Evolutionary conservation across 441 rosid species (phyloP), one percentile per base, ranked within the genome.

Genomic region (Geranium incanum): DNA sequence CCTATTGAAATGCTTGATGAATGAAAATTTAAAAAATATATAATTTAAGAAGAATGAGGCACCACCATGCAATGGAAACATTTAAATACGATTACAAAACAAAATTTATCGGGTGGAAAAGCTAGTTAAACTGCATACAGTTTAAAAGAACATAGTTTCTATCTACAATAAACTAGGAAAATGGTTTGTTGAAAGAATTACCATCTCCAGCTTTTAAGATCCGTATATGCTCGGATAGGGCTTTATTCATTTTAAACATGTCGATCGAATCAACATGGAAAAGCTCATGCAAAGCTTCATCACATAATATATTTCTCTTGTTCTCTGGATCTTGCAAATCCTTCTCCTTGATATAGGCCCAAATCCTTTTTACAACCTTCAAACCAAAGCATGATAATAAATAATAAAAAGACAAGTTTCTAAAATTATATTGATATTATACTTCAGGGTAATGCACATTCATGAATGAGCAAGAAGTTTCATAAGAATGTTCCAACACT

Each of bases 231-330:
- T 83, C 85, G 28, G 84, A 66, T 64, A 88, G 78, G 64, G 71
- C 85, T 81, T 84, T 86, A 72, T 75, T 88, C 90, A 88, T 86
- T 71, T 84, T 82, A 78, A 88, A 88, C 93, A 86, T 85, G 81
- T 84, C 82, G 68, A 88, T 84, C 18, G 88, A 81, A 18, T 83
- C 83, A 33, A 85, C 75, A 36, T 74, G 52, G 73, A 88, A 88
- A 72, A 88, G 79, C 66, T 81, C 78, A 37, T 36, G 80, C 71
- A 86, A 76, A 59, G 84, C 38, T 60, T 82, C 84, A 13, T 88
- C 88, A 1, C 90, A 88, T 38, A 86, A 67, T 71, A 86, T 88
- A 63, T 77, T 85, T 39, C 84, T 83, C 76, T 67, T 81, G 72
- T 88, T 82, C 68, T 68, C 77, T 0, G 90, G 93, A 82, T 88